Base-by-base conservation (phyloP, 768 basidiomycete genomes). In the Polyporus arcularius region DNA sequence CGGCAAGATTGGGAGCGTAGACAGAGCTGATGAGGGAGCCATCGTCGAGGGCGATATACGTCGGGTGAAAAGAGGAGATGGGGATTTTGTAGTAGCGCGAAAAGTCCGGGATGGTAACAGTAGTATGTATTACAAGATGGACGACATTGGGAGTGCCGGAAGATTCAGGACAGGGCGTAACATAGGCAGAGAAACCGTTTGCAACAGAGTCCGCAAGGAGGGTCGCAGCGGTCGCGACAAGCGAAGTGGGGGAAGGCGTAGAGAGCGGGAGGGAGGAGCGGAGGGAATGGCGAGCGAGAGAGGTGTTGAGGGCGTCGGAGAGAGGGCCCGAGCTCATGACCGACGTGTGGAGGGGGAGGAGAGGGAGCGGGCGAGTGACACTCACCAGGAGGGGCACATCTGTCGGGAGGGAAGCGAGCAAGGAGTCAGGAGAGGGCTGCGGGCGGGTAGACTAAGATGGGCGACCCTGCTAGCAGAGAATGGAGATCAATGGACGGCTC, bases 11-110 rank as follows among this genome's bases (percentile, higher is more conserved):
- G 9, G 76, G 63, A n/a, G 74, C 65, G 65, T 80, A 80, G 9
- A 80, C 76, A 1, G 79, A 69, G 11, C 85, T 72, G 11, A 85
- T 60, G 43, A 87, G 79, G n/a, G 85, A 85, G n/a, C 85, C 86
- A 70, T 88, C 86, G 14, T 67, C 65, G 35, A 82, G 74, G 30
- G 80, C 69, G 39, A 72, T 64, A 49, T 63, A 57, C 10, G 70
- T 63, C 2, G 85, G 84, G 42, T 71, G 71, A 60, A 87, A 86
- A 21, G 78, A 69, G 21, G 72, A 58, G 57, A 82, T 76, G 45
- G 82, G 67, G 69, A 26, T 67, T 21, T 68, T 63, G 67, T 83
- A 84, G 73, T 75, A 82, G 21, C 70, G 69, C 59, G 68, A 61
- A 69, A 78, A 86, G 68, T 84, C 73, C 1, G 78, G 72, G 30